Evolutionary conservation across 805 yeast species (phyloP).

Genomic region (Candida pini): DNA sequence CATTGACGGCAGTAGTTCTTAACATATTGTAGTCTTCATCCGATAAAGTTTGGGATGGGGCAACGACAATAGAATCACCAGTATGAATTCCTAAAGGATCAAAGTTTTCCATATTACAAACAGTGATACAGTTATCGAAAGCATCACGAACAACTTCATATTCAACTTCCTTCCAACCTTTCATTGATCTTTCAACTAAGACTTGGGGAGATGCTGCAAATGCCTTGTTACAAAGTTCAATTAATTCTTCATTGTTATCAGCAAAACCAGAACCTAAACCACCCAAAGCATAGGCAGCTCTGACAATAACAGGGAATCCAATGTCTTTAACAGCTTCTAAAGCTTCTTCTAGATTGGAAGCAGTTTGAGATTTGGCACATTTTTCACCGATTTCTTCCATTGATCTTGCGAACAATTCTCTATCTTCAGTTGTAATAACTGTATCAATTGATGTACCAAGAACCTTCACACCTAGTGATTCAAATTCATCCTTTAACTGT

Average conservation of each 20-base stretch:
- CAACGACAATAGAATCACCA: conserved; percentile 98
- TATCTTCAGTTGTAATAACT: conserved; percentile 94
- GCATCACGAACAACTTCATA: conserved; percentile 98
- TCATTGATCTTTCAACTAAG: conserved; percentile 91
- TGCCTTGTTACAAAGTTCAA: conserved; percentile 81
- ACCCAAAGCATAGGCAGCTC: conserved; percentile 97
- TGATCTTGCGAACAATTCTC: conserved; percentile 90
- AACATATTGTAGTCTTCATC: conserved; percentile 98
- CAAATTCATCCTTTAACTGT: conserved; percentile 91
- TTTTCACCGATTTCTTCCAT: conserved; percentile 94
- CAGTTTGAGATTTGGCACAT: conserved; percentile 91
- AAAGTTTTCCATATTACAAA: conserved; percentile 98
- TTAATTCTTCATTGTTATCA: conserved; percentile 74
- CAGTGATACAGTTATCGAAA: conserved; percentile 95
- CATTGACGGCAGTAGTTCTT: conserved; percentile 95
- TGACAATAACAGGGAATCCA: conserved; percentile 92
- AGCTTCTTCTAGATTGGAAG: conserved; percentile 76
- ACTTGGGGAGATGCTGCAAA: conserved; percentile 96
- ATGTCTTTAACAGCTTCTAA: conserved; percentile 76
- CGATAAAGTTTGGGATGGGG: conserved; percentile 95
- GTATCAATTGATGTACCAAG: conserved; percentile 96
- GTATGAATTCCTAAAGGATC: conserved; percentile 98
- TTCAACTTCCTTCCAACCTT: conserved; percentile 99
- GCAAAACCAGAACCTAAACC: conserved; percentile 99
- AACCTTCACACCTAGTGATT: conserved; percentile 84